A percentile compares a stretch with the other conserved stretches of the same genome.
Evolutionary conservation across 371 early-diverging fungal genomes (phyloP).

Genomic region (Mucor indicus): DNA sequence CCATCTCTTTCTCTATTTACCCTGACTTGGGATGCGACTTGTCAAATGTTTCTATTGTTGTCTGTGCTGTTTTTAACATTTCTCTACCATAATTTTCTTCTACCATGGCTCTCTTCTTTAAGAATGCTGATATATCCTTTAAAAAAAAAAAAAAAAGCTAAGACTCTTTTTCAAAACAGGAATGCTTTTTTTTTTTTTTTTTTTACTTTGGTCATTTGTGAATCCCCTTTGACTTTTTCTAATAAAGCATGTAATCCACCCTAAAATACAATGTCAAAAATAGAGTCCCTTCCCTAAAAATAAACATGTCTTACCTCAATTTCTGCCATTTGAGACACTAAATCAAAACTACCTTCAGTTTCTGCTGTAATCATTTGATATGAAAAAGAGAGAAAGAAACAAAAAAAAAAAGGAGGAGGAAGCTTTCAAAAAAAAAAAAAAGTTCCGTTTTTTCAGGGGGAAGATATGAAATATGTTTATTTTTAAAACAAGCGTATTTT

Average conservation of each 20-base stretch:
- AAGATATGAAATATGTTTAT: background rate
- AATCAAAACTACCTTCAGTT: background rate
- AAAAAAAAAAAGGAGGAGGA: background rate
- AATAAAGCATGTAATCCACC: constrained; percentile 38
- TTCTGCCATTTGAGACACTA: constrained; percentile 11
- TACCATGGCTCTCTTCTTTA: constrained; percentile 51
- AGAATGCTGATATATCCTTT: constrained; percentile 42
- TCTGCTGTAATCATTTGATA: background rate
- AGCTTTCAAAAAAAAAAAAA: background rate
- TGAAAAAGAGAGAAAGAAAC: background rate
- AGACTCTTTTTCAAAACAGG: background rate
- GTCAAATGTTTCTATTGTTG: constrained; percentile 35
- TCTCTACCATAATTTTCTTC: constrained; percentile 57
- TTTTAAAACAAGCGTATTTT: background rate
- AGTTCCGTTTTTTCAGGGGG: no score
- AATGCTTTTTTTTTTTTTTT: background rate
- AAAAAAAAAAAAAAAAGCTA: no score
- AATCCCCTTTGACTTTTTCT: constrained; percentile 44
- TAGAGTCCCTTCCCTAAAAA: background rate
- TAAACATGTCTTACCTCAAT: background rate
- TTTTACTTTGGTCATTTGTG: constrained; percentile 37
- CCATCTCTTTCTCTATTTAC: constrained; percentile 14
- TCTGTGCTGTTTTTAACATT: constrained; percentile 41
- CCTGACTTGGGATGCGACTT: constrained; percentile 31
- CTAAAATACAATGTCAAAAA: constrained; percentile 8